Evolutionary conservation across 257 asterid genomes (phyloP).

Genomic region (Nicotiana obtusifolia): DNA sequence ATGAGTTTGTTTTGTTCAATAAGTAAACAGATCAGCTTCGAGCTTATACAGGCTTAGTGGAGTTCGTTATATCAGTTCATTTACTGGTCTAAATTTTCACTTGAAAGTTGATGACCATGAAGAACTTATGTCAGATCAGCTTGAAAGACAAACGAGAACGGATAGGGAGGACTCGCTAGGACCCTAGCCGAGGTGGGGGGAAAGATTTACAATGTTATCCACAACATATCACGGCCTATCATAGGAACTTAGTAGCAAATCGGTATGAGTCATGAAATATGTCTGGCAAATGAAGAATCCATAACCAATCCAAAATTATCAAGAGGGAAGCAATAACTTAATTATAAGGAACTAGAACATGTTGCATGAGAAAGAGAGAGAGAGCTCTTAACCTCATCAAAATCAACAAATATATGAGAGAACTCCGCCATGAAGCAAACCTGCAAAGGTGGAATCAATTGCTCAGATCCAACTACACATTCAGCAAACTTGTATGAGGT

Average conservation of each 20-base stretch:
- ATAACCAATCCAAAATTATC: not conserved
- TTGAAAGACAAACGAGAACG: not conserved
- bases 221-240: not conserved
- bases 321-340: not conserved
- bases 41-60: not conserved
- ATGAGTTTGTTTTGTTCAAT: not conserved
- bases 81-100: not conserved
- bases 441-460: conserved; percentile 36
- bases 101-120: not conserved
- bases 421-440: conserved; percentile 93
- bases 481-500: not conserved
- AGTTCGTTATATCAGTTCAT: not conserved
- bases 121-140: not conserved
- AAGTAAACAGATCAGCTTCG: not conserved
- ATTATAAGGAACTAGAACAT: not conserved
- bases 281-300: not conserved
- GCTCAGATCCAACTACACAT: not conserved
- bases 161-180: not conserved
- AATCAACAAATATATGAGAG: conserved; percentile 65
- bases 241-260: not conserved
- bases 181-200: not conserved
- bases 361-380: not conserved
- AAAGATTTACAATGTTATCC: not conserved
- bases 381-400: conserved; percentile 64
- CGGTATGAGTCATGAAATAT: not conserved